Evolutionary conservation across 2,329 filamentous ascomycete genomes (phyloP), one percentile per base, ranked within the genome.

Genomic region (Ceratocystis destructans): DNA sequence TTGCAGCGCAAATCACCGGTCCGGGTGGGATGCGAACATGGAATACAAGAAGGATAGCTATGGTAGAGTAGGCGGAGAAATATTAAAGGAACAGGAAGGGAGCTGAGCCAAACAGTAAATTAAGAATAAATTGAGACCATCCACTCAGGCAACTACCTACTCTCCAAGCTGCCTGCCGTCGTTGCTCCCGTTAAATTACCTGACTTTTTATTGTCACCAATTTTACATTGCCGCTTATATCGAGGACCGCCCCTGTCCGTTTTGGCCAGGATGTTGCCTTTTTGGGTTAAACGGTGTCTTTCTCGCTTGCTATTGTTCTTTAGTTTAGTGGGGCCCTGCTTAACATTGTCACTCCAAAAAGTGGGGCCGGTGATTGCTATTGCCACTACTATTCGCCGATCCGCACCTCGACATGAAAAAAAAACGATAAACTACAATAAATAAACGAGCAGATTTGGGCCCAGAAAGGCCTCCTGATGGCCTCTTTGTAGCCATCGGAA

Each of bases 241-340:
- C 53, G 53, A 31, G 22, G 3, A 25, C 53, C 22, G 53, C 53
- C 53, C 53, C 53, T 57, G 53, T 33, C 53, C 2, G 15, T 57
- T 57, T 57, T 22, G 53, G 28, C 53, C 3, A 57, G 53, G 53
- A 17, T 41, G 45, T 44, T 64, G 37, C 17, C 45, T 22, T 20
- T 28, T 48, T 65, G 45, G 45, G 59, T 28, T 28, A 37, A 65
- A 59, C 48, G 55, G 59, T 31, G 57, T 55, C 41, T 33, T 55
- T 41, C 63, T 65, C 63, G 48, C 66, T 68, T 65, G 63, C 48
- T 57, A 68, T 68, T 68, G 67, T 68, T 66, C 66, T 66, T 15
- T 20, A 33, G 20, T 61, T 66, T 53, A 66, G 64, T 59, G 61
- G 66, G 57, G 64, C 45, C 20, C 7, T 3, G 41, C 37, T 65